Conservation (phyloP, 176 grass and related monocot genomes). For the Musa beccarii region DNA sequence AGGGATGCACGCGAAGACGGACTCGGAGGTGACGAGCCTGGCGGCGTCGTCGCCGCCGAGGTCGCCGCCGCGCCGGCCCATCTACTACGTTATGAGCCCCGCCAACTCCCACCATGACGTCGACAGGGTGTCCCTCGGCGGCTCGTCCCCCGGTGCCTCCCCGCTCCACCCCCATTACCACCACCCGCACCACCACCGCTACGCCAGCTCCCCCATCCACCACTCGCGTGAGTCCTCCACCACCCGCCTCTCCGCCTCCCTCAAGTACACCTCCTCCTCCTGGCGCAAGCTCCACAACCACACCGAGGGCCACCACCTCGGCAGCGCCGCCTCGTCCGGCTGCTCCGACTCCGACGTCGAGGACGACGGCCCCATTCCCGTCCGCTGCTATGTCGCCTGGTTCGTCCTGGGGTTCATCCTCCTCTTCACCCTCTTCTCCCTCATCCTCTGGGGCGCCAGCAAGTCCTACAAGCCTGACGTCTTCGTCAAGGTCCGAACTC, state of each 20-base stretch:
- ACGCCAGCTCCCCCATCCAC: slow-evolving; percentile 35
- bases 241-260: slow-evolving; percentile 45
- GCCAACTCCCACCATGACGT: slow-evolving; percentile 48
- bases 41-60: slow-evolving; percentile 76
- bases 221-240: slow-evolving; percentile 88
- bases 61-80: slow-evolving; percentile 51
- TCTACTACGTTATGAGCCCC: slow-evolving; percentile 93
- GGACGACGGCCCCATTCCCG: slow-evolving; percentile 18
- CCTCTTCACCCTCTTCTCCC: slow-evolving; percentile 76
- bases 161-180: slow-evolving; percentile 55
- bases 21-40: slow-evolving; percentile 91
- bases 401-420: slow-evolving; percentile 49
- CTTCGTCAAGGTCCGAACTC: slow-evolving; percentile 51
- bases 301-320: slow-evolving; percentile 17
- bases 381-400: slow-evolving; percentile 59
- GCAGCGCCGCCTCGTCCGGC: slow-evolving; percentile 34
- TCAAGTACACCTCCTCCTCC: background rate
- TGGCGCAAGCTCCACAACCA: slow-evolving; percentile 44
- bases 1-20: slow-evolving; percentile 60
- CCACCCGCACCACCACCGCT: slow-evolving; percentile 30
- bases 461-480: slow-evolving; percentile 79
- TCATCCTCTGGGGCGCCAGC: slow-evolving; percentile 90
- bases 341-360: slow-evolving; percentile 34
- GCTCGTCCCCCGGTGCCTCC: slow-evolving; percentile 65
- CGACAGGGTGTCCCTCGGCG: slow-evolving; percentile 65